Percentiles rank a stretch among this genome's conserved stretches.
Evolutionary conservation across 306 rosid genomes (phyloP).

Genomic region (Fragaria nilgerrensis): DNA sequence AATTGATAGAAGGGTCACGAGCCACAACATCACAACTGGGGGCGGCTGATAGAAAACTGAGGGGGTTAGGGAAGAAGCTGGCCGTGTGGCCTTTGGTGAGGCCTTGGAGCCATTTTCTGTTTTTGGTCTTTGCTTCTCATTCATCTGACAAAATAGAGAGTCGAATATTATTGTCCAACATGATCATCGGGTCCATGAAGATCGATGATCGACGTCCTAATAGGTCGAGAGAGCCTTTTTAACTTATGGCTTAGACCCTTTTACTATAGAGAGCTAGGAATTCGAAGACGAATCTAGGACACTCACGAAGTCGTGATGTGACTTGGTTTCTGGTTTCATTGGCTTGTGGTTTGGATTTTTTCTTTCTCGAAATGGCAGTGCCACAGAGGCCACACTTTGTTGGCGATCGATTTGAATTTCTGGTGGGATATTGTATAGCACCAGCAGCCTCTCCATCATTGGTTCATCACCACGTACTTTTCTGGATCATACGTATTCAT

Average conservation of each 20-base stretch:
- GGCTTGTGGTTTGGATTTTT: not conserved
- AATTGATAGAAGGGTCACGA: conserved; percentile 2
- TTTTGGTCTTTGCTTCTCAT: not conserved
- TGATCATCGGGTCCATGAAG: conserved; percentile 14
- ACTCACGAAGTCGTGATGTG: conserved; percentile 18
- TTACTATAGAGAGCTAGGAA: not conserved
- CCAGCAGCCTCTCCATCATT: not conserved
- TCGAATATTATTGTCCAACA: conserved; percentile 32
- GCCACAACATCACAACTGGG: conserved; percentile 25
- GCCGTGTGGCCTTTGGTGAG: conserved; percentile 51
- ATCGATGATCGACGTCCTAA: not conserved
- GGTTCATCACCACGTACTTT: not conserved
- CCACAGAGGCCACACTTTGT: conserved; percentile 1
- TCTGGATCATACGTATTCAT: not conserved
- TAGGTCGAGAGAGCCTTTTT: not conserved
- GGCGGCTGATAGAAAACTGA: conserved; percentile 40
- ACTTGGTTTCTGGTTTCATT: not conserved
- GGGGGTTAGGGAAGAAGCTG: conserved; percentile 26
- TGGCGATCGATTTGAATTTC: conserved; percentile 3
- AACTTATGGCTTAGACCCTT: conserved; percentile 5
- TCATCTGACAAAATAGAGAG: no score
- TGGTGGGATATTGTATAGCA: not conserved
- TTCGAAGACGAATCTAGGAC: not conserved
- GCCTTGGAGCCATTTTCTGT: conserved; percentile 40
- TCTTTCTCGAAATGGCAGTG: not conserved